phyloP scores from a whole-genome alignment of 441 rosid species.

The Brassica hybrid region DNA sequence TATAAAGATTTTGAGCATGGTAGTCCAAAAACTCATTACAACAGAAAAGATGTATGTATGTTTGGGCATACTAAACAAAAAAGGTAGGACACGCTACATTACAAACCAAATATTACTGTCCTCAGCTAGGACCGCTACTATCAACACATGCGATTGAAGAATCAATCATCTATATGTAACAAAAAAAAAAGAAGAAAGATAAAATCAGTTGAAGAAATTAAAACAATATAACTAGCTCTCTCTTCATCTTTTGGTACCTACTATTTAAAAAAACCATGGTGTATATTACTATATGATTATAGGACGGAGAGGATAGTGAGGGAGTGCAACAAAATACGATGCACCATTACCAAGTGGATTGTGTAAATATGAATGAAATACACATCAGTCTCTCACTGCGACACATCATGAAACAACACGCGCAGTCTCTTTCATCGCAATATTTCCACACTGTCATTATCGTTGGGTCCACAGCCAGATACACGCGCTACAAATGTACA shows the following conservation, averaged over 20 bases:
- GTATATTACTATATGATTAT: constrained; percentile 3
- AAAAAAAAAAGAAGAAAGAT: too few relatives aligned
- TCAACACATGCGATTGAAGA: too few relatives aligned
- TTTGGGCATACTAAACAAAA: too few relatives aligned
- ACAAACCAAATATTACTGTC: too few relatives aligned
- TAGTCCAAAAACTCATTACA: too few relatives aligned
- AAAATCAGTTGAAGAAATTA: neutral
- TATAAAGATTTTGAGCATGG: too few relatives aligned
- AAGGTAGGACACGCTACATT: too few relatives aligned
- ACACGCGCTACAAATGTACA: constrained; percentile 20
- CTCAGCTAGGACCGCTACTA: too few relatives aligned
- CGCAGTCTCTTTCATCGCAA: constrained; percentile 32
- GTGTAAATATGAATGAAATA: constrained; percentile 38
- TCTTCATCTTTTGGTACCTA: neutral
- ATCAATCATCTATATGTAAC: too few relatives aligned
- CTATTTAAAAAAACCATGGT: neutral
- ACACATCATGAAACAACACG: constrained; percentile 39
- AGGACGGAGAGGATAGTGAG: constrained; percentile 4
- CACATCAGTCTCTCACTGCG: constrained; percentile 33
- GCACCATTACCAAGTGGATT: constrained; percentile 36
- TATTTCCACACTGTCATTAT: constrained; percentile 16
- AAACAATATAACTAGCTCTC: neutral
- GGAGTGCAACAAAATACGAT: constrained; percentile 7
- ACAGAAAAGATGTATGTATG: too few relatives aligned
- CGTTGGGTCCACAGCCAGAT: constrained; percentile 20